Evolutionary conservation across 169 alveolate species (phyloP), one percentile per base, ranked within the genome.

Genomic region (Plasmodium sp.): DNA sequence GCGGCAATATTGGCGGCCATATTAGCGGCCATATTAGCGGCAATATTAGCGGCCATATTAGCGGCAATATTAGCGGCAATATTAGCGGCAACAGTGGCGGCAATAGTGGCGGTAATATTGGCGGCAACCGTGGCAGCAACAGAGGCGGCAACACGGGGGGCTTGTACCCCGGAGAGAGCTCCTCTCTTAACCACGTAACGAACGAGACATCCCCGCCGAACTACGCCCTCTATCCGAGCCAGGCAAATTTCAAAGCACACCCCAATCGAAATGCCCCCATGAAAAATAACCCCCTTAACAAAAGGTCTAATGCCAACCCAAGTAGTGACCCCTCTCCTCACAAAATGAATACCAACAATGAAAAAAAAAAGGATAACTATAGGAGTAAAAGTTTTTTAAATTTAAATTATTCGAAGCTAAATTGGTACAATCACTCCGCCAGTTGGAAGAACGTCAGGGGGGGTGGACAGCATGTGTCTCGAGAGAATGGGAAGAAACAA

Each of bases 271-370:
- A 83, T 56, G 41, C 31, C 27, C 51, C 45, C 45, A 48, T 51
- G 22, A 62, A n/a, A n/a, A 58, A 83, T 54, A 83, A 36, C 58
- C 36, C 92, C 2, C 18, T 83, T 62, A 83, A 83, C 45, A 83
- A 83, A n/a, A 18, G 81, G 73, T 33, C 92, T 2, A 83, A 83
- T 83, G 45, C 27, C 14, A 56, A 45, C 6, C 14, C 14, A 83
- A n/a, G 31, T 43, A 36, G n/a, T 34, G 54, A 84, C 6, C 27
- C 27, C 6, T 43, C 39, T 71, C 18, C 36, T 22, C 54, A 72
- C 34, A 73, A 67, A 12, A 22, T 22, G 71, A 3, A 84, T 36
- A 1, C 16, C 14, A 39, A 54, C 73, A 36, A 22, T 82, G 80
- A 58, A 82, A 82, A 9, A 33, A 12, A 27, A 22, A 84, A 33